Evolutionary conservation across 129 eudicot species (phyloP), one percentile per base, ranked within the genome.

Genomic region (Gnaphalium uliginosum): DNA sequence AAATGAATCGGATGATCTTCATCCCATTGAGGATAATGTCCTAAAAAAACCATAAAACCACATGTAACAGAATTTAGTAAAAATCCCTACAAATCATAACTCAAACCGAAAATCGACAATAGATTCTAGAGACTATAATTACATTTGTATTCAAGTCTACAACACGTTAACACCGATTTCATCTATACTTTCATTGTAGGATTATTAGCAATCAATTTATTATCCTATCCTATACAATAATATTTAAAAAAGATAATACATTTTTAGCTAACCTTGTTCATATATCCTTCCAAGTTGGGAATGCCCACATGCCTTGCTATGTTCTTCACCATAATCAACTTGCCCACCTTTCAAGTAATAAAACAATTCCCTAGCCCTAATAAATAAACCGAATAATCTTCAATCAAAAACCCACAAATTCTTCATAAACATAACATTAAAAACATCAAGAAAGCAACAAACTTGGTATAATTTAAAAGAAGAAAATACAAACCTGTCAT

Each of bases 1-100:
- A 91, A 94, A 68, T 94, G 99, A 86, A 94, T 84, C 8, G 99
- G 97, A 53, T 94, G 97, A 85, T 94, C 90, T 77, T 91, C 99
- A 80, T 94, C 96, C 99, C 99, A 94, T 72, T 87, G 83, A 66
- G 97, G 97, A 26, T 85, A 94, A 54, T 94, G 84, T 71, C 97
- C 99, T 94, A 75, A 46, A 70, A n/a, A 58, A 4, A 79, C 48
- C 14, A 74, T 5, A 50, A 85, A 86, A 58, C 85, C 89, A 63
- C 70, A n/a, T n/a, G 13, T 54, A 23, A 63, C 32, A 33, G 30
- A 51, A 18, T 60, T 75, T 30, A 10, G 25, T 19, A 35, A 1
- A 35, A 66, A 67, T 11, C 21, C 1, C 25, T 39, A 2, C 1
- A 64, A 41, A 37, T n/a, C 69, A 29, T 61, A 18, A 43, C 26